Conservation (phyloP, 345 rosid species). For the Citrus trifoliata region DNA sequence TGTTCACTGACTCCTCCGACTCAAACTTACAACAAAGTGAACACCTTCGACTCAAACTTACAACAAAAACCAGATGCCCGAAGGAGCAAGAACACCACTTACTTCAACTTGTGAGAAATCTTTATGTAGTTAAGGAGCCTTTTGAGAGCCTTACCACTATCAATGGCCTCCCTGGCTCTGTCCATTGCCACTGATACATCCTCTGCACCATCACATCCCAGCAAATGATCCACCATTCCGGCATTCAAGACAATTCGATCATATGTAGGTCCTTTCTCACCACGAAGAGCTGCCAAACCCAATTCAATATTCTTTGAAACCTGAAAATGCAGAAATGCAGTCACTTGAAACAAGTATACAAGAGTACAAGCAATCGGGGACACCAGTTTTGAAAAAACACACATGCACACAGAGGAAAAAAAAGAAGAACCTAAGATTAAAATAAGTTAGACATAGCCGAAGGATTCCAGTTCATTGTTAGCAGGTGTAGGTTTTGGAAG, state of each 20-base stretch:
- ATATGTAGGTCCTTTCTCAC: conserved; percentile 82
- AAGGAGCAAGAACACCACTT: neutral
- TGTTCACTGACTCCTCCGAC: neutral
- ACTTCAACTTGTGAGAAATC: conserved; percentile 53
- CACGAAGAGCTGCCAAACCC: conserved; percentile 77
- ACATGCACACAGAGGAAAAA: neutral
- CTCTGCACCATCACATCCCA: conserved; percentile 84
- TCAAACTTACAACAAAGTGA: neutral
- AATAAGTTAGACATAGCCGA: neutral
- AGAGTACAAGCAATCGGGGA: neutral
- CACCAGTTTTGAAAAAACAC: neutral
- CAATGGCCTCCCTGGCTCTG: conserved; percentile 93
- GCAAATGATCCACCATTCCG: conserved; percentile 84
- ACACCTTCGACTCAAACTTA: too few species aligned
- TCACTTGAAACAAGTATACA: neutral
- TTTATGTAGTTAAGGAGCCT: conserved; percentile 74
- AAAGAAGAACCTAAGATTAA: neutral
- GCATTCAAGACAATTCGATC: conserved; percentile 89
- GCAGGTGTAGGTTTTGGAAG: neutral
- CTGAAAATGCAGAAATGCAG: conserved; percentile 23
- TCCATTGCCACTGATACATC: conserved; percentile 58
- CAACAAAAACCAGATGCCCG: neutral
- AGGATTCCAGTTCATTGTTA: neutral
- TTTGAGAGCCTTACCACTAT: conserved; percentile 81
- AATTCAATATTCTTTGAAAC: conserved; percentile 82